Conservation (phyloP, 371 early-diverging fungal species). For the Mortierella sp. region DNA sequence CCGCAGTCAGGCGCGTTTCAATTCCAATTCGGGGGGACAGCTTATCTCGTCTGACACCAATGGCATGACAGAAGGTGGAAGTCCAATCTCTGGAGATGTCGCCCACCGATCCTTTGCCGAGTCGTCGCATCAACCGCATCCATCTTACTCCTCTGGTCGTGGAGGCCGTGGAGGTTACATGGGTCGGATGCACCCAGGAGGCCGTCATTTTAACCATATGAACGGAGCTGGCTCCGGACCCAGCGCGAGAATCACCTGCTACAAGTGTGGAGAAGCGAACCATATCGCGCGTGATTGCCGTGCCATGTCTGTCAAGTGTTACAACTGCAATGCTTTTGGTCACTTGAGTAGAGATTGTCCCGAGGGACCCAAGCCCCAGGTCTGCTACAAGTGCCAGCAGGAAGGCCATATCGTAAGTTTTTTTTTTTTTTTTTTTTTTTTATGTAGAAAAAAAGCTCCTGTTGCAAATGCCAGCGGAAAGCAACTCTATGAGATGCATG, state of each 20-base stretch:
- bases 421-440: background rate
- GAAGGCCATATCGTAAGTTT: background rate
- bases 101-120: too few species aligned
- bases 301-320: conserved; percentile 70
- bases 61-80: too few species aligned
- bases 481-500: too few species aligned
- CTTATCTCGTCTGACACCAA: too few species aligned
- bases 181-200: background rate
- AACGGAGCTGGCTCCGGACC: conserved; percentile 19
- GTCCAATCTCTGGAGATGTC: too few species aligned
- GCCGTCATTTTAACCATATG: background rate
- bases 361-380: conserved; percentile 16
- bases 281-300: conserved; percentile 74
- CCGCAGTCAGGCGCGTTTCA: conserved; percentile 50
- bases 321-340: conserved; percentile 67
- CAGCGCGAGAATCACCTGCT: conserved; percentile 58
- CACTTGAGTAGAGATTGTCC: conserved; percentile 60
- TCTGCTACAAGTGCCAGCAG: background rate
- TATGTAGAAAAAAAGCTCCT: too few species aligned
- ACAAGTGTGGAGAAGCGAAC: conserved; percentile 70
- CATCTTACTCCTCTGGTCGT: background rate
- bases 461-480: too few species aligned
- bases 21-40: background rate
- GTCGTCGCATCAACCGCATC: too few species aligned
- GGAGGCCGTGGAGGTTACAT: conserved; percentile 8